A percentile compares a stretch with the other conserved stretches of the same genome.
Evolutionary conservation across 139 green algal genomes (phyloP).

Genomic region (Zygnema cylindricum): DNA sequence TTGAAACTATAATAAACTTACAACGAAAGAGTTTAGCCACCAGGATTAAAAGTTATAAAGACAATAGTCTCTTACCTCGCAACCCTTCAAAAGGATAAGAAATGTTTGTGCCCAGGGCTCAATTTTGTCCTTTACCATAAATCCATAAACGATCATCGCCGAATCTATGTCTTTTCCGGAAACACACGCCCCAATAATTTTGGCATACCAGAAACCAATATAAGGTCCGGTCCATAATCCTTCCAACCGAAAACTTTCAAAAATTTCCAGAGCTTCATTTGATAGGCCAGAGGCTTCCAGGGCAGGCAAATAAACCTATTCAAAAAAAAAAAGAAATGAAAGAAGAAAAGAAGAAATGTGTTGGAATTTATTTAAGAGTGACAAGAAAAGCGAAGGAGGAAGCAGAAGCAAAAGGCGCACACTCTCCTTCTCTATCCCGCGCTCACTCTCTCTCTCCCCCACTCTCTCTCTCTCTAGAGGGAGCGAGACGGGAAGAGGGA

Average conservation of each 20-base stretch:
- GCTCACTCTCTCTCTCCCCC: no score
- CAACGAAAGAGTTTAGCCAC: neutral
- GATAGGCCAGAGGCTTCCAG: neutral
- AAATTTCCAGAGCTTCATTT: neutral
- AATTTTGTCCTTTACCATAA: neutral
- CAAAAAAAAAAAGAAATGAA: no score
- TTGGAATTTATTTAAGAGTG: no score
- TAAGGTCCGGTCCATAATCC: neutral
- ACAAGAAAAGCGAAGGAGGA: no score
- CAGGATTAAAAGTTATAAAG: neutral
- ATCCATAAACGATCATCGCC: neutral
- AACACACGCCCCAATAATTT: conserved; percentile 7
- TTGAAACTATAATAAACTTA: no score
- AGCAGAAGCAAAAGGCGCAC: no score
- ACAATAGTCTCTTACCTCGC: neutral
- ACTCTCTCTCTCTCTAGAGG: no score
- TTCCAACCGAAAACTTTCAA: neutral
- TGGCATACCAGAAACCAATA: neutral
- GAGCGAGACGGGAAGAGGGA: no score
- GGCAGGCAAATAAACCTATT: conserved; percentile 4
- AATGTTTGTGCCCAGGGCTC: conserved; percentile 12
- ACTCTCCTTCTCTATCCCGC: no score
- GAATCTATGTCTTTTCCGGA: neutral
- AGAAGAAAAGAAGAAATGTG: no score
- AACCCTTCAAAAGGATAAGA: neutral